A percentile compares a stretch with the other conserved stretches of the same genome.
These are phyloP conservation scores for Uronychia binucleata DNA, from an alignment of 73 alveolate genomes.

Conservation along the genomic window DNA sequence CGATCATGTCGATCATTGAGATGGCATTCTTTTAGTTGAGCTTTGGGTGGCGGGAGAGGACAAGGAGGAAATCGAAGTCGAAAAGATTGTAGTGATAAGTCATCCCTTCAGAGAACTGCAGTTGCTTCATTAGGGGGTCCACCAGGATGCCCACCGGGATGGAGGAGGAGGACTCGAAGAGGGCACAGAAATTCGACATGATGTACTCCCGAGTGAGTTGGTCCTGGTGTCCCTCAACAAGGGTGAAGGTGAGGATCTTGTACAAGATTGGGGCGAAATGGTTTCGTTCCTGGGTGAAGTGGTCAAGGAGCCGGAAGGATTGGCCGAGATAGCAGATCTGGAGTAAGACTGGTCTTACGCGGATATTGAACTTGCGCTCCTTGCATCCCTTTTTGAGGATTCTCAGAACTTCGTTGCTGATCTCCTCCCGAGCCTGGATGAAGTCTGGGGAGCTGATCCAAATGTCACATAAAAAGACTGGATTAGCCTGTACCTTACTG, in stretches of 20 bases:
- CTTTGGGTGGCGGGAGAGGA: constrained; percentile 63
- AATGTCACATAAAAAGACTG: constrained; percentile 70
- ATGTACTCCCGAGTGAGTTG: constrained; percentile 82
- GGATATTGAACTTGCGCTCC: constrained; percentile 63
- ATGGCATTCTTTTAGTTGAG: constrained; percentile 58
- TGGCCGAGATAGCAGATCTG: constrained; percentile 33
- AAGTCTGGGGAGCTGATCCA: constrained; percentile 64
- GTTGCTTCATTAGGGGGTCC: constrained; percentile 85
- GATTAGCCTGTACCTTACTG: too few relatives aligned
- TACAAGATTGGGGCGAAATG: constrained; percentile 88
- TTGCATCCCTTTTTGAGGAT: constrained; percentile 70
- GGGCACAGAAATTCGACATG: constrained; percentile 73
- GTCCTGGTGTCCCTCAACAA: constrained; percentile 86
- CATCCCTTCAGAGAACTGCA: constrained; percentile 49
- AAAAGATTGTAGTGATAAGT: constrained; percentile 51
- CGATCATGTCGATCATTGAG: constrained; percentile 47
- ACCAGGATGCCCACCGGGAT: constrained; percentile 90
- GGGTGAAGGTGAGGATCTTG: constrained; percentile 82
- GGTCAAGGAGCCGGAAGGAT: constrained; percentile 40
- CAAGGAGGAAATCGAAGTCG: constrained; percentile 67
- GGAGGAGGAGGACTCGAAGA: constrained; percentile 71
- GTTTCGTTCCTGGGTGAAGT: constrained; percentile 83
- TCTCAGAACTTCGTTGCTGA: constrained; percentile 47
- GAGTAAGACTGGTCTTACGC: constrained; percentile 42
- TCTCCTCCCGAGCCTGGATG: constrained; percentile 72